Base-by-base conservation (phyloP, 208 protist genomes). In the Wallacemonas sp. region DNA sequence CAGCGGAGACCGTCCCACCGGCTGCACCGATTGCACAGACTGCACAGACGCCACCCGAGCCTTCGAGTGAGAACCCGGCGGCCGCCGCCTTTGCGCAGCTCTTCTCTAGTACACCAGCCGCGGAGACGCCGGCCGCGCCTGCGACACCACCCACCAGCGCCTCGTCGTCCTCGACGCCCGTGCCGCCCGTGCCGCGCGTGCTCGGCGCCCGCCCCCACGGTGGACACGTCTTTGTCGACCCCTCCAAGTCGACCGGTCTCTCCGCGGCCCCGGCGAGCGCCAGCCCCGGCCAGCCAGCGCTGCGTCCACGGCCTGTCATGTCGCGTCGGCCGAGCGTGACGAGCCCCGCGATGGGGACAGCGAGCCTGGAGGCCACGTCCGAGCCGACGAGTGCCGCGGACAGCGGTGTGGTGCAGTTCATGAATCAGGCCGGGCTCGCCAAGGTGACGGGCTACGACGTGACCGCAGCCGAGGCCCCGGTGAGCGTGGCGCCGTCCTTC, bases 361-460 rank as follows among this genome's bases (percentile, higher is more conserved):
- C 18, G 23, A 23, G 4, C 3, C 33, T 25, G n/a, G 25, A 71
- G 7, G 31, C 38, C 71, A 49, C 22, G 18, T 38, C 7, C 32
- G 22, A 54, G 12, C 16, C 36, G 59, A 59, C 31, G 22, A 32
- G 41, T 11, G 59, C 23, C 16, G 28, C 64, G 38, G 61, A 14
- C 26, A 74, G n/a, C n/a, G n/a, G 69, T 4, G 70, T 76, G 39
- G 74, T 49, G 23, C 70, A 74, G 29, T 81, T 86, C 38, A 77
- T 84, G 75, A 71, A 82, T 59, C 72, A 81, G 65, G 62, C 70
- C 10, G 76, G 74, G n/a, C 57, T 77, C 8, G 57, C 73, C 46
- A 87, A 81, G 64, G 73, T 82, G 2, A 68, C 71, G 2, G 84
- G 76, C 45, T 81, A 86, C 65, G 84, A 77, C 67, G 69, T 84